These are phyloP conservation scores for Glutinoglossum americanum DNA, from an alignment of 495 filamentous ascomycete species.

Conservation along the genomic window DNA sequence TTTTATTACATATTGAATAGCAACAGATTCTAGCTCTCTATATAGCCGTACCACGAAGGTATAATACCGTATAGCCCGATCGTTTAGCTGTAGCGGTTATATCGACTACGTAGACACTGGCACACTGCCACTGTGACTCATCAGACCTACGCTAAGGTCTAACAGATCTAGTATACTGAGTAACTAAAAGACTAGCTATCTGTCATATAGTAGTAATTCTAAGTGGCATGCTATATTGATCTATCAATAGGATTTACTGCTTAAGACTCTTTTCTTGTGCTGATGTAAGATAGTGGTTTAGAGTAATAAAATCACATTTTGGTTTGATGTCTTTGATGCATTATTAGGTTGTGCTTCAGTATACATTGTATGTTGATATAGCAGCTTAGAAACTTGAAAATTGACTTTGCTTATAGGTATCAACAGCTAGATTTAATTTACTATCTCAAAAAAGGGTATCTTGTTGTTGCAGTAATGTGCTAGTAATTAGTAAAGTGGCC, in stretches of 20 bases:
- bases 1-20: too few species aligned
- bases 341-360: neutral
- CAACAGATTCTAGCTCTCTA: too few species aligned
- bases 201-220: neutral
- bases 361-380: neutral
- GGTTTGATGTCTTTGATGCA: too few species aligned
- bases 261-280: neutral
- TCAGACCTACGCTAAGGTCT: too few species aligned
- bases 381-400: neutral
- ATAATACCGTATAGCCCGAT: too few species aligned
- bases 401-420: neutral
- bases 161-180: neutral
- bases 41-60: too few species aligned
- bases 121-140: too few species aligned
- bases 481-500: too few species aligned
- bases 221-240: neutral
- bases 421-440: neutral
- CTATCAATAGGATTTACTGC: neutral
- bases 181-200: neutral
- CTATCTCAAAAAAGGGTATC: neutral
- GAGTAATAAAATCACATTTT: neutral
- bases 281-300: neutral
- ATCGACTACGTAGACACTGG: too few species aligned
- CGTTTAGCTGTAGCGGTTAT: too few species aligned
- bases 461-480: neutral